Base-by-base conservation (phyloP, 257 asterid genomes). In the Ligustrum vulgare region DNA sequence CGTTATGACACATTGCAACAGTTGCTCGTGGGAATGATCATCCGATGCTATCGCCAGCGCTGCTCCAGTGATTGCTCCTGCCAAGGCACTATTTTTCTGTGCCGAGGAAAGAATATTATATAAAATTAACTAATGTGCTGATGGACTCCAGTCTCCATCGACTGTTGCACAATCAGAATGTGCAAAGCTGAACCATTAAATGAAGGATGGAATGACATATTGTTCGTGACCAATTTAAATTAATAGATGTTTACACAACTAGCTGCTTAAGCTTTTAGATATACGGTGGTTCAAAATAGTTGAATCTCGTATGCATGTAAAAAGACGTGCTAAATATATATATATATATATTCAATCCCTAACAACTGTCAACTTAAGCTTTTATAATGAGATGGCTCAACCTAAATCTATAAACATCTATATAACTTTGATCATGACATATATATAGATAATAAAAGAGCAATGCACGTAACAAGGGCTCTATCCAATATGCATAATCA, bases 61-160 rank as follows among this genome's bases (percentile, higher is more conserved):
- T 8, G 97, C 98, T 54, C 98, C 98, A 0, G 98, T 94, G 6
- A 91, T 74, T 13, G 98, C 98, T 15, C 98, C 98, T 0, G 98
- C 98, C 78, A 94, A 28, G 0, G 96, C 96, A 18, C 97, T 94
- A 36, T 90, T 92, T 81, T 91, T 94, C 97, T 94, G 96, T 70
- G 66, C 12, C 72, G 0, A 2, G 12, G 34, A 75, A 45, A 9
- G 67, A 12, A 39, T 8, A 22, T 0, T 54, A 22, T 4, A 49
- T 49, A 15, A 54, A 22, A 56, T 7, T 7, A 56, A 56, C 64
- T 16, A 56, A n/a, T 4, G 25, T 54, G 63, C 9, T 54, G 63
- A 16, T 54, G 28, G 63, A n/a, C 63, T 54, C 25, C 3, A 54
- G 63, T 6, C 63, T 54, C 25, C 3, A 54, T 54, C 10, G 4